phyloP scores from a whole-genome alignment of 345 rosid genomes.

The Brassica carinata region DNA sequence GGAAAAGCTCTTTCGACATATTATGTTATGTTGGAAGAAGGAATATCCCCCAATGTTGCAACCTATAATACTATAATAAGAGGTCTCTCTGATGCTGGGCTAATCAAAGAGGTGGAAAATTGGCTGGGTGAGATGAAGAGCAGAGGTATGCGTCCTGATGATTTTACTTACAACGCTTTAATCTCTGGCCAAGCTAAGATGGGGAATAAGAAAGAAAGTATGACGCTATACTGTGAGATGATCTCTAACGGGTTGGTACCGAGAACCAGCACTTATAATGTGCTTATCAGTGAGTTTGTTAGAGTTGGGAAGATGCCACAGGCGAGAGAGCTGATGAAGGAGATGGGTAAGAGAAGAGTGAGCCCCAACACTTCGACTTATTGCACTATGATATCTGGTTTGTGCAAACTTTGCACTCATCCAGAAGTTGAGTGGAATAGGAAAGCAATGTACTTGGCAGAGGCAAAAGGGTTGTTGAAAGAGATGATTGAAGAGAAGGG shows the following conservation, averaged over 20 bases:
- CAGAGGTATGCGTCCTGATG: slow-evolving; percentile 58
- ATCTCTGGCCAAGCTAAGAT: slow-evolving; percentile 69
- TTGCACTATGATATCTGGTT: slow-evolving; percentile 69
- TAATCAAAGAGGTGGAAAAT: slow-evolving; percentile 51
- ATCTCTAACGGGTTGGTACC: slow-evolving; percentile 73
- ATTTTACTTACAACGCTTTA: slow-evolving; percentile 67
- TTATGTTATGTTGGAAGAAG: slow-evolving; percentile 56
- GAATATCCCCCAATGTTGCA: slow-evolving; percentile 54
- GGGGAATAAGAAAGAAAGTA: slow-evolving; percentile 67
- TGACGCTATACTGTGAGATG: slow-evolving; percentile 76
- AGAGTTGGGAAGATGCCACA: slow-evolving; percentile 74
- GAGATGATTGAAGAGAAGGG: slow-evolving; percentile 81
- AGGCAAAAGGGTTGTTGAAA: slow-evolving; percentile 58
- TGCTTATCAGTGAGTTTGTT: slow-evolving; percentile 65
- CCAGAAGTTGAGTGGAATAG: slow-evolving; percentile 52
- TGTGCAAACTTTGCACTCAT: slow-evolving; percentile 60
- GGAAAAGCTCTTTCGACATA: slow-evolving; percentile 54
- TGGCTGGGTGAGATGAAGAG: slow-evolving; percentile 63
- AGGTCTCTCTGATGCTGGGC: slow-evolving; percentile 57
- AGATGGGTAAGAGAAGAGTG: slow-evolving; percentile 68
- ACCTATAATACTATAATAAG: slow-evolving; percentile 76
- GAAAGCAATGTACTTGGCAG: slow-evolving; percentile 52
- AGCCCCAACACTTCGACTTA: slow-evolving; percentile 72
- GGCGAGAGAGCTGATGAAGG: slow-evolving; percentile 74
- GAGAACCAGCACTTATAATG: slow-evolving; percentile 71